phyloP scores from a whole-genome alignment of 495 filamentous ascomycete genomes.

The Aspergillus leporis region DNA sequence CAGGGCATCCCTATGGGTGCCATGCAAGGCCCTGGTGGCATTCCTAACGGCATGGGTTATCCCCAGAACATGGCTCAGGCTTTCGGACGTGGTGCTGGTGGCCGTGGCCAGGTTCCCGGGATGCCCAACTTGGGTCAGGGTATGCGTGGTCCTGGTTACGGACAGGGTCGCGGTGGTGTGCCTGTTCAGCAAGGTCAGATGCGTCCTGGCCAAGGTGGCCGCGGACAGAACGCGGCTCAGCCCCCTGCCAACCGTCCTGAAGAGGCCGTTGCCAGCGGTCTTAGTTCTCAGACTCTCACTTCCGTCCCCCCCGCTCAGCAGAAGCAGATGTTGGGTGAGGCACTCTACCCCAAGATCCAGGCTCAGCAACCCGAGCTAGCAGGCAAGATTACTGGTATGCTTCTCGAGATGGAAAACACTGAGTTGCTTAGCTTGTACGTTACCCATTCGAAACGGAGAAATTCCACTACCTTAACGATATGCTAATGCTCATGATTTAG shows the following conservation, averaged over 20 bases:
- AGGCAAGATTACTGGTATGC: constrained; percentile 99
- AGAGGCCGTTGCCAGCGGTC: constrained; percentile 28
- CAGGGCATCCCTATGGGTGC: constrained; percentile 75
- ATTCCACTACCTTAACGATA: constrained; percentile 2
- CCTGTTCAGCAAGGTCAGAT: constrained; percentile 49
- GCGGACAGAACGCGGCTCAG: constrained; percentile 38
- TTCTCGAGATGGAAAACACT: constrained; percentile 96
- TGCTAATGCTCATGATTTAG: constrained; percentile 49
- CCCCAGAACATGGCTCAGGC: constrained; percentile 61
- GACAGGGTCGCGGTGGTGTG: constrained; percentile 50
- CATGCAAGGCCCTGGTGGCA: constrained; percentile 62
- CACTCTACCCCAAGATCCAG: constrained; percentile 97
- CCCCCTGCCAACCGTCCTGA: constrained; percentile 37
- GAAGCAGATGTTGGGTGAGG: constrained; percentile 98
- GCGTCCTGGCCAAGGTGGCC: constrained; percentile 46
- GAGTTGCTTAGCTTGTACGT: constrained; percentile 96
- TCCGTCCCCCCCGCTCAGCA: constrained; percentile 67
- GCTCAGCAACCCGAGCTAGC: constrained; percentile 89
- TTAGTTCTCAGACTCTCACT: constrained; percentile 48
- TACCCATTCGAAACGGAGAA: not conserved
- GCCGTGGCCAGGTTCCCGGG: constrained; percentile 73
- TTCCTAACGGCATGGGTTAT: constrained; percentile 56
- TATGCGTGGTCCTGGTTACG: constrained; percentile 68
- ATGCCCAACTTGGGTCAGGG: constrained; percentile 64
- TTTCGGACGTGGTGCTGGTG: constrained; percentile 69